Percentiles rank a stretch among this genome's conserved stretches.
Evolutionary conservation across 345 rosid genomes (phyloP).

Genomic region (Psidium guajava): DNA sequence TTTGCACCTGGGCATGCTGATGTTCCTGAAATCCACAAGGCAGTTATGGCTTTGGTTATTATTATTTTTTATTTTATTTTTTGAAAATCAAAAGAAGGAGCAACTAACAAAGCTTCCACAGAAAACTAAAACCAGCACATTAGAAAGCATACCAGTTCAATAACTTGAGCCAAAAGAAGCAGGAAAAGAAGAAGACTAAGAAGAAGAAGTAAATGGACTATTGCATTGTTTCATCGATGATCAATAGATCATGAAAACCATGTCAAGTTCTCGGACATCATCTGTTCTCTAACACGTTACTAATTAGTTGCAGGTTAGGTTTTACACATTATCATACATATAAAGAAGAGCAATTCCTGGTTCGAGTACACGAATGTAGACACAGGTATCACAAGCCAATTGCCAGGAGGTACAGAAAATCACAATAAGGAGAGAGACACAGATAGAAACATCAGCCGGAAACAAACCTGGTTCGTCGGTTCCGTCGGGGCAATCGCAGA

Average conservation of each 20-base stretch:
- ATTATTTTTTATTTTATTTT: not conserved
- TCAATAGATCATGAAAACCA: not conserved
- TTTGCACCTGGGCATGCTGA: conserved; percentile 86
- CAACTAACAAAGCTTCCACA: not conserved
- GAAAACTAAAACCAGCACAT: not conserved
- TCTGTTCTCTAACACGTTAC: not conserved
- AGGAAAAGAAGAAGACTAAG: too few species aligned
- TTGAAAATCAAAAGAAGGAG: not conserved
- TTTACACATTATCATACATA: not conserved
- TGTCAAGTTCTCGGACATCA: not conserved
- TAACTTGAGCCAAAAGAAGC: not conserved
- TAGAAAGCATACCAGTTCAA: not conserved
- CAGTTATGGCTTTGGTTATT: not conserved
- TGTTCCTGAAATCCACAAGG: conserved; percentile 44
- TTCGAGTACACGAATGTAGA: not conserved
- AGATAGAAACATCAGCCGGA: not conserved
- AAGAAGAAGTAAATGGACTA: not conserved
- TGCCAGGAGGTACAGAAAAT: not conserved
- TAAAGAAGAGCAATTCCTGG: not conserved
- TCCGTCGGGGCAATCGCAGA: conserved; percentile 89
- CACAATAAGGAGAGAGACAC: not conserved
- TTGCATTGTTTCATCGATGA: not conserved
- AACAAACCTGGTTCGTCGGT: conserved; percentile 84
- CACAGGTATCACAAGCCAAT: not conserved
- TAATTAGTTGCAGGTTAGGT: not conserved